phyloP scores from a whole-genome alignment of 805 yeast species.

The Candida railenensis region DNA sequence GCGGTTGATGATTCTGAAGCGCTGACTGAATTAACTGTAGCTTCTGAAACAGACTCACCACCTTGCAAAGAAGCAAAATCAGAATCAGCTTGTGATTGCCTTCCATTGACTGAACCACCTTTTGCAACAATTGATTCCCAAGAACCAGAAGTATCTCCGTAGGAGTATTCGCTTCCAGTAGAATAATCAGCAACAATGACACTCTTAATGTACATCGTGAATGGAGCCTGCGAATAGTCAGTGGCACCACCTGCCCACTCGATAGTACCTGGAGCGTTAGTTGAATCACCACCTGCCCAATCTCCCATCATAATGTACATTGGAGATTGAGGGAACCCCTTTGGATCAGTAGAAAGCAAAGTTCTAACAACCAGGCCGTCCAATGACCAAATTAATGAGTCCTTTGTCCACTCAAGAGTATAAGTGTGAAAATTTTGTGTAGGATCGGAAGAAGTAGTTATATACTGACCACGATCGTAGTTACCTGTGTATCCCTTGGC shows the following conservation, averaged over 20 bases:
- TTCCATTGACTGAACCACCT: slow-evolving; percentile 63
- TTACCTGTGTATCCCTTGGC: slow-evolving; percentile 77
- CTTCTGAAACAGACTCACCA: slow-evolving; percentile 22
- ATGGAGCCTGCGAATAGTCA: slow-evolving; percentile 66
- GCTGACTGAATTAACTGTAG: neutral
- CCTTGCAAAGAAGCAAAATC: slow-evolving; percentile 30
- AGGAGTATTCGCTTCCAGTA: slow-evolving; percentile 56
- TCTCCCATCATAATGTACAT: slow-evolving; percentile 68
- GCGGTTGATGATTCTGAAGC: slow-evolving; percentile 9
- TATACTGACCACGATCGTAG: slow-evolving; percentile 78
- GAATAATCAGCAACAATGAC: slow-evolving; percentile 70
- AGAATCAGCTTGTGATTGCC: slow-evolving; percentile 42
- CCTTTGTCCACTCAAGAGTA: slow-evolving; percentile 80
- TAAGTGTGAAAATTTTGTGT: slow-evolving; percentile 67
- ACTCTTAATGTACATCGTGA: slow-evolving; percentile 60
- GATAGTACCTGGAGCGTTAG: slow-evolving; percentile 64
- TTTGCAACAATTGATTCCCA: slow-evolving; percentile 60
- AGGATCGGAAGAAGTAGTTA: slow-evolving; percentile 53
- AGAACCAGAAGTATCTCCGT: slow-evolving; percentile 53
- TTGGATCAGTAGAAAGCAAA: slow-evolving; percentile 46
- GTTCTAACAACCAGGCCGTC: slow-evolving; percentile 73
- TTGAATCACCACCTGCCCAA: slow-evolving; percentile 83
- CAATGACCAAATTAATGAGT: slow-evolving; percentile 62
- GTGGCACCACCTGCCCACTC: slow-evolving; percentile 82
- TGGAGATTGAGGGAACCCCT: slow-evolving; percentile 91